Evolutionary conservation across 2,329 filamentous ascomycete species (phyloP).

Genomic region (Fusarium longipes): DNA sequence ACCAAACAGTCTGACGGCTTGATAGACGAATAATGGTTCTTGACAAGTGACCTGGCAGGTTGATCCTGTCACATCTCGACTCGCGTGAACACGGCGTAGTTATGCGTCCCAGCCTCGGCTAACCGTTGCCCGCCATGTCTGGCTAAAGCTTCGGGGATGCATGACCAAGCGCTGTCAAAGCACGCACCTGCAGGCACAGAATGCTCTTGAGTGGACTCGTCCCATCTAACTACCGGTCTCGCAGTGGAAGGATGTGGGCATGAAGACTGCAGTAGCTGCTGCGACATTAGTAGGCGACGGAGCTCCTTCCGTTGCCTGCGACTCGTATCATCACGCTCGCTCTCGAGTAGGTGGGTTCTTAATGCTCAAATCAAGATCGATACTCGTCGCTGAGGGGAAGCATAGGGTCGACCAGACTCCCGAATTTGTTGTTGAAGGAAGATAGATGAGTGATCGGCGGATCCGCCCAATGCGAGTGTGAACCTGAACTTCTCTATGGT

Average conservation of each 20-base stretch:
- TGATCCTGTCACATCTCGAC: slow-evolving; percentile 8
- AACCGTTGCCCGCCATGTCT: slow-evolving; percentile 1
- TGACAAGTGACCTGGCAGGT: not conserved
- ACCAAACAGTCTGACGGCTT: not conserved
- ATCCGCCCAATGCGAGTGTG: not conserved
- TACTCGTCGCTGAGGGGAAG: slow-evolving; percentile 1
- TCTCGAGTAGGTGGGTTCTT: not conserved
- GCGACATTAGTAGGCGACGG: not conserved
- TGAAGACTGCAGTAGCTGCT: slow-evolving; percentile 20
- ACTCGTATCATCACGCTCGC: not conserved
- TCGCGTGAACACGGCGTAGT: slow-evolving; percentile 15
- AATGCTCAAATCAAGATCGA: not conserved
- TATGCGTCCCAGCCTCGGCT: slow-evolving; percentile 1
- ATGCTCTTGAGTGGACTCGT: slow-evolving; percentile 13
- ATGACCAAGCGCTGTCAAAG: slow-evolving; percentile 38
- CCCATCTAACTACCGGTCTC: slow-evolving; percentile 36
- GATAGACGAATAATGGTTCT: not conserved
- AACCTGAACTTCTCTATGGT: not conserved
- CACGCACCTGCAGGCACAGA: slow-evolving; percentile 23
- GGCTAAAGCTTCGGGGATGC: slow-evolving; percentile 12
- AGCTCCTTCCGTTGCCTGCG: not conserved
- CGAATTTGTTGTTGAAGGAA: not conserved
- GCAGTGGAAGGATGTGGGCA: slow-evolving; percentile 22
- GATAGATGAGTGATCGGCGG: not conserved
- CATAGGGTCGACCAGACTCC: not conserved